Percentiles rank a stretch among this genome's conserved stretches.
Conservation (phyloP, 177 flowering plant species). For the Vitis hybrid region DNA sequence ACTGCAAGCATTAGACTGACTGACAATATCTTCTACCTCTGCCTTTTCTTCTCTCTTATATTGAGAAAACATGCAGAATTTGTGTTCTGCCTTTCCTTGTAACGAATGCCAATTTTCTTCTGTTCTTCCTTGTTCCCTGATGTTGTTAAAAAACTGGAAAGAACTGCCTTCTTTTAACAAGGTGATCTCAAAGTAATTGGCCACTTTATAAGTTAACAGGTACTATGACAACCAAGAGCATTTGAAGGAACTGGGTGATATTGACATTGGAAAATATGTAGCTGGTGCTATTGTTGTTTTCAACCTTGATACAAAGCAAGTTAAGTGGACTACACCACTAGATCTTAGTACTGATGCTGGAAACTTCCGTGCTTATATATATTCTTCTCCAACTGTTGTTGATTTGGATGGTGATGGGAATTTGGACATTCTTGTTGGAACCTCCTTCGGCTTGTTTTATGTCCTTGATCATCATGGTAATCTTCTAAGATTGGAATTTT, state of each 20-base stretch:
- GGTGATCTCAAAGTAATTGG: neutral
- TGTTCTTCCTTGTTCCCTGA: neutral
- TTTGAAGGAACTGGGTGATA: constrained; percentile 79
- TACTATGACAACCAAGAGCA: constrained; percentile 94
- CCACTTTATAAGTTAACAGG: constrained; percentile 49
- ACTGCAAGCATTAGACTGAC: neutral
- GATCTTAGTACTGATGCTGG: constrained; percentile 79
- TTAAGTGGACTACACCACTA: constrained; percentile 80
- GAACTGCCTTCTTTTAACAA: neutral
- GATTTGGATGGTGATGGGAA: constrained; percentile 98
- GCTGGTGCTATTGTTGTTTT: constrained; percentile 92
- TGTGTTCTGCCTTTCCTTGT: neutral
- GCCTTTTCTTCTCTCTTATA: neutral
- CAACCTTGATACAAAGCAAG: constrained; percentile 94
- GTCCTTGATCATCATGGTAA: constrained; percentile 95
- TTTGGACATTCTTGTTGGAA: constrained; percentile 93
- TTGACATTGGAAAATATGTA: constrained; percentile 88
- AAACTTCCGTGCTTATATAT: constrained; percentile 81
- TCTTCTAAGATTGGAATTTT: constrained; percentile 5
- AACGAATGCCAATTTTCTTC: neutral
- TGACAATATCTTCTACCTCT: neutral
- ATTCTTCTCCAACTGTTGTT: constrained; percentile 91
- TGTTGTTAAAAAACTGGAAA: neutral
- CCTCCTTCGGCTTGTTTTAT: constrained; percentile 92
- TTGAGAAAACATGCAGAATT: neutral